Evolutionary conservation across 2,329 filamentous ascomycete genomes (phyloP), one percentile per base, ranked within the genome.

Genomic region (Plectosphaerella plurivora): DNA sequence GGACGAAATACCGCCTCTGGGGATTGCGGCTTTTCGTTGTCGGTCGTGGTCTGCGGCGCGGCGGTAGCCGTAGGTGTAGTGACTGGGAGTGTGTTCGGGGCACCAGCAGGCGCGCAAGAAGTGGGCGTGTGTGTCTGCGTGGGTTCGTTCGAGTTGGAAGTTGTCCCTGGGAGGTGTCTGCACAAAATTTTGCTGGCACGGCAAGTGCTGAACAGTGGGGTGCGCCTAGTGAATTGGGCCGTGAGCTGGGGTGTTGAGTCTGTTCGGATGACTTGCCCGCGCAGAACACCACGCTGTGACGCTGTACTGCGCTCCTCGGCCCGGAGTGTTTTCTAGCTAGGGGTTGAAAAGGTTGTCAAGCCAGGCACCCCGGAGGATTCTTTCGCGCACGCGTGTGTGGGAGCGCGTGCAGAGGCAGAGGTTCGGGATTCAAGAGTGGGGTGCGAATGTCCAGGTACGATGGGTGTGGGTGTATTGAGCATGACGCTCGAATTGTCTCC

Each of bases 151-250:
- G n/a, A n/a, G n/a, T 33, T 35, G 11, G 46, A 16, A 16, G 35
- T 39, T 18, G 47, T 41, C 35, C 35, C n/a, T 20, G 41, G 16
- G 47, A 41, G 36, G 47, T 49, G 33, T 49, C 47, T 49, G 47
- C 47, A 49, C 47, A 49, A 49, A 49, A 39, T 49, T 49, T 49
- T 33, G 28, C 28, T 10, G 28, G 28, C 28, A 33, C 28, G 28
- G 28, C 11, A 33, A 12, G 28, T 33, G 11, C 11, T 33, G 22
- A n/a, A 16, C 28, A 12, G 28, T 5, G 28, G 28, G 28, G 28
- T 33, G 28, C 11, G 20, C 44, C 44, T 46, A n/a, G 44, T 15
- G 20, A 46, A n/a, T 22, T 22, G 22, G 22, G 22, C 22, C 22
- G 22, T 22, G 3, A 3, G 22, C 22, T 22, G 5, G 22, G 22